Base-by-base conservation (phyloP, 306 rosid genomes). In the Fragaria iinumae region DNA sequence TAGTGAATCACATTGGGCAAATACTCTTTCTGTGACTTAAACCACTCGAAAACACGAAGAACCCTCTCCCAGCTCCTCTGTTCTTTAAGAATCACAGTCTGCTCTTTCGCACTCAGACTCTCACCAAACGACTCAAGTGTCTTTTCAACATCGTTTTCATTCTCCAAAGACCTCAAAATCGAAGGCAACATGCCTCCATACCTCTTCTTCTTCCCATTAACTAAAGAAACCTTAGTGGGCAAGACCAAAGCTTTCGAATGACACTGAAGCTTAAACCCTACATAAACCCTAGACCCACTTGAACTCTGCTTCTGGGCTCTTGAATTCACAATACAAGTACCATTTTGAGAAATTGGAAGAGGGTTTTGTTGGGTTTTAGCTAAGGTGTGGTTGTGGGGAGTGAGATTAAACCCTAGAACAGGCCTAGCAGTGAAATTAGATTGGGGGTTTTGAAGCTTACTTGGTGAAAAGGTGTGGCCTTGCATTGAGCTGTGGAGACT, bases 1-100 rank as follows among this genome's bases (percentile, higher is more conserved):
- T 90, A 92, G 79, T 92, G 99, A 82, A 95, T 95, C 16, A 87
- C 99, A 77, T 95, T 90, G 12, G 89, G 88, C 44, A 86, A 82
- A 80, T 89, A 89, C 53, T 85, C 83, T 23, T 79, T 48, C 66
- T 77, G 88, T 23, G 91, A 84, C 85, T 84, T 90, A 41, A 95
- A 89, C 97, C 97, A 95, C 23, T 90, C 87, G 57, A 95, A 92
- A 59, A 86, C 83, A 75, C 75, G 79, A 39, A 86, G 43, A 27
- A 86, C 88, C 77, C 85, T 84, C 67, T 88, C 89, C 93, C 99
- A 95, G 39, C 76, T 70, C 16, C 83, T 43, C 80, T 89, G 97
- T 59, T 87, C 90, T 45, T 49, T 84, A 47, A 95, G 96, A 80
- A 95, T 79, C 66, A 92, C 71, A 20, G 97, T 95, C 76, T 89